phyloP scores from a whole-genome alignment of 345 rosid genomes.

The Citrus unshiu region DNA sequence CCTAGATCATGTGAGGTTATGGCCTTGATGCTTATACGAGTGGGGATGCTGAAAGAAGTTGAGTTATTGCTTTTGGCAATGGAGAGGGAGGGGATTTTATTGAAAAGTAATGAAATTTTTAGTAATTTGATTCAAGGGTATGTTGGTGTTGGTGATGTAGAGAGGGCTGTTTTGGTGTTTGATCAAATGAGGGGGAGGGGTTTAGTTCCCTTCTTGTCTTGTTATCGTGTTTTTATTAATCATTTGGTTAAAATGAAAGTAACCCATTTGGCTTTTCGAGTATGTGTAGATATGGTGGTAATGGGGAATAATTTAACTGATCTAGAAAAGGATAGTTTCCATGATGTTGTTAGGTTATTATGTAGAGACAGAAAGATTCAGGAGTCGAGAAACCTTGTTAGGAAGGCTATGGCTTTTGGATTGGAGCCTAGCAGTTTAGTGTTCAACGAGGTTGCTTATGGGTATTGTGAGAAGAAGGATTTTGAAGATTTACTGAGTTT shows the following conservation, averaged over 20 bases:
- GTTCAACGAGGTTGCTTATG: slow-evolving; percentile 47
- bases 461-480: slow-evolving; percentile 67
- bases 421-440: slow-evolving; percentile 35
- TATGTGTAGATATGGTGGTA: slow-evolving; percentile 56
- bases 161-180: slow-evolving; percentile 50
- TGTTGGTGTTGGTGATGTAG: slow-evolving; percentile 38
- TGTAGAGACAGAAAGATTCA: slow-evolving; percentile 57
- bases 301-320: slow-evolving; percentile 17
- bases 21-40: slow-evolving; percentile 51
- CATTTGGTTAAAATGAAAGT: slow-evolving; percentile 41
- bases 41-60: slow-evolving; percentile 56
- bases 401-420: slow-evolving; percentile 47
- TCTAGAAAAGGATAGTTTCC: slow-evolving; percentile 28
- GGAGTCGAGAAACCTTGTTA: slow-evolving; percentile 58
- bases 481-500: slow-evolving; percentile 68
- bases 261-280: slow-evolving; percentile 42
- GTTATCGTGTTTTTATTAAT: slow-evolving; percentile 44
- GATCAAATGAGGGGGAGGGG: slow-evolving; percentile 45
- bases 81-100: slow-evolving; percentile 37
- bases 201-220: slow-evolving; percentile 38
- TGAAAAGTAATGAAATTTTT: slow-evolving; percentile 38
- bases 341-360: slow-evolving; percentile 49
- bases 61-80: slow-evolving; percentile 48
- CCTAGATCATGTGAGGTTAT: slow-evolving; percentile 50
- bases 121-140: slow-evolving; percentile 49